Conservation (phyloP, 345 rosid species). For the Streptanthus diversifolius region DNA sequence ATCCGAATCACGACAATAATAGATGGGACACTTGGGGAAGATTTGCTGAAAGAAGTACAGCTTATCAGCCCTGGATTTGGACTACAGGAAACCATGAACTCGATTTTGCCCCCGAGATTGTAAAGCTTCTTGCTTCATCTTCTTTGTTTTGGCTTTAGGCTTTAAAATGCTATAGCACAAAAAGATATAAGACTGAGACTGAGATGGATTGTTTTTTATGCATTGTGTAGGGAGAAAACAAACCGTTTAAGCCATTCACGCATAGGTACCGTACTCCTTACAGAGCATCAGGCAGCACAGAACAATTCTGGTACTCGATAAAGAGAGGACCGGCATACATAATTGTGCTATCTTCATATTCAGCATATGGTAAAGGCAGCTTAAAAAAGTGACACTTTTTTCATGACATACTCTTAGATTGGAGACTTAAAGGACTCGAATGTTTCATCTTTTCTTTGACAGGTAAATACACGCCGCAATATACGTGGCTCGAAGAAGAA, state of each 20-base stretch:
- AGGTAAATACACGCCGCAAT: conserved; percentile 89
- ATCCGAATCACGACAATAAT: conserved; percentile 60
- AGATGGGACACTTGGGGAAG: conserved; percentile 97
- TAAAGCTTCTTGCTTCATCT: conserved; percentile 31
- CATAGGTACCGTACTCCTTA: conserved; percentile 74
- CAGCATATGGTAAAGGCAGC: conserved; percentile 61
- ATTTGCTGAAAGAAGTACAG: conserved; percentile 75
- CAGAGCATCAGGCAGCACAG: conserved; percentile 58
- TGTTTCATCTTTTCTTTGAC: neutral
- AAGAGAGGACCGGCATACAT: conserved; percentile 90
- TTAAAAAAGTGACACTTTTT: neutral
- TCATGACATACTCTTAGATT: neutral
- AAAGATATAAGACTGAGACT: neutral
- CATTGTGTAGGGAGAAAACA: conserved; percentile 62
- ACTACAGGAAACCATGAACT: conserved; percentile 83
- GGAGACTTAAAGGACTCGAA: neutral
- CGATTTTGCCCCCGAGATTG: conserved; percentile 69
- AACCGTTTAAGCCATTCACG: conserved; percentile 73
- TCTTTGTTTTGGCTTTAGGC: neutral
- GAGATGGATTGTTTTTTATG: conserved; percentile 18
- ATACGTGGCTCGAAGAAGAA: conserved; percentile 64
- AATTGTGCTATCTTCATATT: conserved; percentile 79
- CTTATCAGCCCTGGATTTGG: conserved; percentile 99
- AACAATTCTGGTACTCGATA: conserved; percentile 91
- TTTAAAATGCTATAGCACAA: neutral